Conservation (phyloP, 176 grass and related monocot species). For the Guadua angustifolia region DNA sequence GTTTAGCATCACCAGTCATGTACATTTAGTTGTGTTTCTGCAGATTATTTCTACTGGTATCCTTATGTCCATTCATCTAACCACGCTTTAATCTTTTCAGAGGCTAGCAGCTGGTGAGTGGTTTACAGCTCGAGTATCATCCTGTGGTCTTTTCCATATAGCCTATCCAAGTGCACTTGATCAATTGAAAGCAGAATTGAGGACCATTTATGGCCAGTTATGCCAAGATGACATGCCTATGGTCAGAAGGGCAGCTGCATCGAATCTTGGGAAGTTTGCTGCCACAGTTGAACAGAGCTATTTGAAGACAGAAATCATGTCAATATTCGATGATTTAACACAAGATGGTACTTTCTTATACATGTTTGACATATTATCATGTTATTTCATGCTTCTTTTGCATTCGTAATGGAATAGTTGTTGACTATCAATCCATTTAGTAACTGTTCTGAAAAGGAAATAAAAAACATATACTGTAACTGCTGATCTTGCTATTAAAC, state of each 20-base stretch:
- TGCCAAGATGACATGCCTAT: conserved; percentile 99
- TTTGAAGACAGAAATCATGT: conserved; percentile 85
- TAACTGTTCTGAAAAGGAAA: not conserved
- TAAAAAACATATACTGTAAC: not conserved
- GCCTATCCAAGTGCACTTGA: conserved; percentile 80
- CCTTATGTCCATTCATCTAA: conserved; percentile 7
- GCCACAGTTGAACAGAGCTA: conserved; percentile 77
- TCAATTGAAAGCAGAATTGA: conserved; percentile 76
- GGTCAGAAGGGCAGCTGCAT: conserved; percentile 91
- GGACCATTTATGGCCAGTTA: conserved; percentile 73
- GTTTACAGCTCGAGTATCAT: conserved; percentile 90
- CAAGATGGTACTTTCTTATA: conserved; percentile 74
- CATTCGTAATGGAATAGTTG: not conserved
- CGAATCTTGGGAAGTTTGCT: conserved; percentile 91
- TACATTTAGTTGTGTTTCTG: not conserved
- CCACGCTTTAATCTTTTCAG: conserved; percentile 52
- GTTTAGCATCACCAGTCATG: not conserved
- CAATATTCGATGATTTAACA: conserved; percentile 93
- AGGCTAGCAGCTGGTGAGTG: conserved; percentile 83
- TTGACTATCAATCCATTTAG: not conserved
- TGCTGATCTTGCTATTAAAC: not conserved
- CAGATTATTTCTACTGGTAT: not conserved
- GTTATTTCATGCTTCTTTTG: conserved; percentile 10
- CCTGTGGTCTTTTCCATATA: conserved; percentile 88
- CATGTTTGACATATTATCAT: not conserved